phyloP scores from a whole-genome alignment of 2,329 filamentous ascomycete genomes.

The Alternaria tenuissima region DNA sequence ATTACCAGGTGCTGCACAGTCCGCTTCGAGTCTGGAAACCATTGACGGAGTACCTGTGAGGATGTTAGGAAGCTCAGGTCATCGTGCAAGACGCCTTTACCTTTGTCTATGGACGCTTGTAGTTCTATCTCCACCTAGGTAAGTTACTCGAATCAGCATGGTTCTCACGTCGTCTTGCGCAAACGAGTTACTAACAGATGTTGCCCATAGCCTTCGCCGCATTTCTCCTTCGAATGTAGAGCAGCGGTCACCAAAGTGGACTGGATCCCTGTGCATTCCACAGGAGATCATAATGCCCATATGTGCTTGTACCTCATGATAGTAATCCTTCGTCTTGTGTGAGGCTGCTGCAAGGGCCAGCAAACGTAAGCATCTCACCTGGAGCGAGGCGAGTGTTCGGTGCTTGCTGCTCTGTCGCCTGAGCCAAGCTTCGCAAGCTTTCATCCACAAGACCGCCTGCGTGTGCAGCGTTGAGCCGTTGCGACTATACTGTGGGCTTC shows the following conservation, averaged over 20 bases:
- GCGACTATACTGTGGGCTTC: conserved; percentile 43
- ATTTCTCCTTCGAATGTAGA: background rate
- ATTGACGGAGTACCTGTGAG: background rate
- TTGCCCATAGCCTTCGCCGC: background rate
- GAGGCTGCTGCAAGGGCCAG: conserved; percentile 58
- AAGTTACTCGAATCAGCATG: background rate
- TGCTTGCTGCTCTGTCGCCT: conserved; percentile 60
- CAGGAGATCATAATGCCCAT: conserved; percentile 59
- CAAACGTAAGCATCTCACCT: conserved; percentile 59
- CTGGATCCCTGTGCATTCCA: conserved; percentile 60
- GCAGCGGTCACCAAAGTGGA: conserved; percentile 38
- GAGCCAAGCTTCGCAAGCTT: conserved; percentile 44
- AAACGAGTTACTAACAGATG: background rate
- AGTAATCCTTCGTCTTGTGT: conserved; percentile 49
- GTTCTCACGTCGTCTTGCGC: background rate
- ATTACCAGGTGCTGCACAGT: background rate
- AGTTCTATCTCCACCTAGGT: background rate
- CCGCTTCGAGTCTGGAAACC: background rate
- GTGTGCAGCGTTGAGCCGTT: conserved; percentile 51
- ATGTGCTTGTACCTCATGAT: conserved; percentile 30
- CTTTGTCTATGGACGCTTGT: background rate
- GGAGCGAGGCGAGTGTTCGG: conserved; percentile 57
- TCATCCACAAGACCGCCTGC: conserved; percentile 49
- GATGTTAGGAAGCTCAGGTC: background rate
- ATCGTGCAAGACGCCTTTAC: background rate